Evolutionary conservation across 129 eudicot species (phyloP), one percentile per base, ranked within the genome.

Genomic region (Glebionis coronaria): DNA sequence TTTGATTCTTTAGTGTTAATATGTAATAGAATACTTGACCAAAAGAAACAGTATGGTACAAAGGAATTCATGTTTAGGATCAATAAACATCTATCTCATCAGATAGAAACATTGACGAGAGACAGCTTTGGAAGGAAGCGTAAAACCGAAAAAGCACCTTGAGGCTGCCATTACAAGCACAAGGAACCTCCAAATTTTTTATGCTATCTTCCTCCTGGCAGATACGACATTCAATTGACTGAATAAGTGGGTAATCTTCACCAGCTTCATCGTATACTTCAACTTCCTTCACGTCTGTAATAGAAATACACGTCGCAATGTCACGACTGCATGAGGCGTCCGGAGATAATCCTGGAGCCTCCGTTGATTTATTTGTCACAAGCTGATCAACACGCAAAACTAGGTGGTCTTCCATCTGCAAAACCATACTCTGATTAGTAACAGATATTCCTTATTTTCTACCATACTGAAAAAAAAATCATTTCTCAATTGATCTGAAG

Each of bases 171-270:
- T 73, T 84, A 67, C 95, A 87, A 27, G 76, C 73, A 69, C 95
- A 87, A 76, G 96, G 96, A 38, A 64, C 79, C 79, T 88, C 96
- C 59, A 85, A 63, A 67, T 85, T 82, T 38, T 82, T 80, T 0
- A 69, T 20, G 77, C 68, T 80, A 49, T 88, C 96, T 56, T 85
- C 96, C 83, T 88, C 96, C 65, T 88, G 96, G 72, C 96, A 88
- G 63, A 88, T 88, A 20, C 91, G 88, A 63, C 96, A 88, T 69
- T 88, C 96, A 18, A 82, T 68, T 4, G 78, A 68, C 82, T 82
- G 91, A 44, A 88, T 75, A 23, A 88, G 87, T 44, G 88, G 89
- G 54, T 76, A 83, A 29, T 79, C 78, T 71, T 88, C 96, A 59
- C 63, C 89, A 63, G 38, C 71, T 38, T 40, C 60, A 47, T 21